phyloP scores from a whole-genome alignment of 257 asterid species.

The Cruciata laevipes region DNA sequence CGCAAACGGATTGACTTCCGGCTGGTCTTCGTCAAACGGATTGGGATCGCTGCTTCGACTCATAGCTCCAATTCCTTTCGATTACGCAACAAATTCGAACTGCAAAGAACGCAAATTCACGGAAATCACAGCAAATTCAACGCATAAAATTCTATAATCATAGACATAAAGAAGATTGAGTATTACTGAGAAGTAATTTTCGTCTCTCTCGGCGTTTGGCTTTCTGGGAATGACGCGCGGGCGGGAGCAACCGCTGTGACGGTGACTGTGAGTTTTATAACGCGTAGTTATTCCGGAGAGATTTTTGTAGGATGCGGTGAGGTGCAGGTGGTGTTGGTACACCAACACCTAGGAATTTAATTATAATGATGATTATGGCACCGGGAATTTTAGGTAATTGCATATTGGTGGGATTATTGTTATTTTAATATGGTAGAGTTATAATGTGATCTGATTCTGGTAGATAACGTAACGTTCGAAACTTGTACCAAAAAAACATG shows the following conservation, averaged over 20 bases:
- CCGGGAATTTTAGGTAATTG: background rate
- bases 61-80: conserved; percentile 22
- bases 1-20: conserved; percentile 98
- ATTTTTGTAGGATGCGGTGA: background rate
- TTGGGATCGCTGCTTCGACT: conserved; percentile 80
- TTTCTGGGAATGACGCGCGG: conserved; percentile 18
- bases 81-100: background rate
- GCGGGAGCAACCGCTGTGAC: conserved; percentile 19
- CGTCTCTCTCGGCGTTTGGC: background rate
- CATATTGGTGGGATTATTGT: background rate
- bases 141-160: background rate
- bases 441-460: background rate
- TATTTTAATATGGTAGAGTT: background rate
- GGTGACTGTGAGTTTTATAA: background rate
- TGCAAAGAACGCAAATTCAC: background rate
- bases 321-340: too few species aligned
- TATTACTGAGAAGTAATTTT: background rate
- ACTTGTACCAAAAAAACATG: background rate
- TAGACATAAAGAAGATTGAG: background rate
- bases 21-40: conserved; percentile 91
- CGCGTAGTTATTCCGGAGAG: conserved; percentile 1
- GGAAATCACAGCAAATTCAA: background rate
- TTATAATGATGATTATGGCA: background rate
- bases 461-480: background rate
- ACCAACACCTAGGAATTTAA: background rate